Conservation (phyloP, 495 filamentous ascomycete genomes). For the Penicillium canariense region DNA sequence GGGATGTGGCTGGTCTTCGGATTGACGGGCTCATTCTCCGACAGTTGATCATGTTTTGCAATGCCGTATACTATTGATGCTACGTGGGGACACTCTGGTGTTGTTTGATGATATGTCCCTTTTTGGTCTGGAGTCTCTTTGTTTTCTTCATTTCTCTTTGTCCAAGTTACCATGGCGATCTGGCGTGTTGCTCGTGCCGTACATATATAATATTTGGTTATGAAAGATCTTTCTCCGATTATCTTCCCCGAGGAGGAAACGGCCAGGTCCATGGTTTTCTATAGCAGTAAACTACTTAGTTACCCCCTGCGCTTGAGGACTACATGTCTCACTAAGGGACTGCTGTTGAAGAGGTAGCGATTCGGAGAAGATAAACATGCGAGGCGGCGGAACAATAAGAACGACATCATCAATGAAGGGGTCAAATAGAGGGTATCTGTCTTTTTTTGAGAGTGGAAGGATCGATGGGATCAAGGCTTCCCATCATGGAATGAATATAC, state of each 20-base stretch:
- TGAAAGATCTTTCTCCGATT: background rate
- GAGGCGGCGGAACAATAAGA: background rate
- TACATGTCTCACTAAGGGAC: too few species aligned
- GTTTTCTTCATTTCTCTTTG: background rate
- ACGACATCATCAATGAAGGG: background rate
- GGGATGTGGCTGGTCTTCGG: background rate
- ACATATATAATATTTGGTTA: slow-evolving; percentile 6
- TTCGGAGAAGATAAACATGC: background rate
- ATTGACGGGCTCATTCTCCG: too few species aligned
- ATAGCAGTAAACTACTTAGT: too few species aligned
- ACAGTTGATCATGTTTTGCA: background rate
- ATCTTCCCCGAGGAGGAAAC: background rate
- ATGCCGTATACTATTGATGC: background rate
- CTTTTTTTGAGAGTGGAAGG: background rate
- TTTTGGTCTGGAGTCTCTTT: background rate
- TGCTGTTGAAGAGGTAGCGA: too few species aligned
- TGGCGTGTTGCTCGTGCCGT: slow-evolving; percentile 1
- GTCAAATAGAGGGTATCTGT: slow-evolving; percentile 10
- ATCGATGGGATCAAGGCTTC: background rate
- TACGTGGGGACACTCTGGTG: background rate
- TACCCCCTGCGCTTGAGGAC: too few species aligned
- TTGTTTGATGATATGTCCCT: background rate
- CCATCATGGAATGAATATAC: background rate
- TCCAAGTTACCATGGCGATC: background rate
- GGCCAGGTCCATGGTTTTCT: too few species aligned